Evolutionary conservation across 768 basidiomycete genomes (phyloP).

Genomic region (Cystoderma amianthinum): DNA sequence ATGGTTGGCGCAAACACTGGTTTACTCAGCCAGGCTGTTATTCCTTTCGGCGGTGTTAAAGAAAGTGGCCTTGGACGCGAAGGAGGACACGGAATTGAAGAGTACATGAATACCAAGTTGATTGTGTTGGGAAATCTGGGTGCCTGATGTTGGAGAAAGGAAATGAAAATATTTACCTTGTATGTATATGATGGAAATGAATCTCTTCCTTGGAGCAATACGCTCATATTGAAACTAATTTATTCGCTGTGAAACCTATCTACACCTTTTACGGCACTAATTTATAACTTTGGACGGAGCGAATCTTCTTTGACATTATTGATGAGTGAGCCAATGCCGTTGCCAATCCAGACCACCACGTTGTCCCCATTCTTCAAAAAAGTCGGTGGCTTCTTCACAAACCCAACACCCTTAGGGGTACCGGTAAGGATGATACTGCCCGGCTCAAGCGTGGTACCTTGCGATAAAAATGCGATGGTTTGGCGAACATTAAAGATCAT

Average conservation of each 20-base stretch:
- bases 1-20: slow-evolving; percentile 86
- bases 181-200: background rate
- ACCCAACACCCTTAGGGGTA: slow-evolving; percentile 80
- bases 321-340: slow-evolving; percentile 73
- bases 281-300: slow-evolving; percentile 34
- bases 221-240: background rate
- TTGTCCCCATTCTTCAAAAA: slow-evolving; percentile 72
- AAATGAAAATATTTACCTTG: too few relatives aligned
- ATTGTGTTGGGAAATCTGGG: slow-evolving; percentile 73
- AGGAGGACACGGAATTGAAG: slow-evolving; percentile 85
- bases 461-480: slow-evolving; percentile 76
- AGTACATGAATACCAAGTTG: slow-evolving; percentile 79
- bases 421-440: slow-evolving; percentile 82
- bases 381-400: slow-evolving; percentile 60
- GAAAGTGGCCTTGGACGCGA: slow-evolving; percentile 83
- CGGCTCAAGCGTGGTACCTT: slow-evolving; percentile 76
- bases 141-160: slow-evolving; percentile 11
- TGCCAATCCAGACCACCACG: slow-evolving; percentile 59
- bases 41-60: slow-evolving; percentile 90
- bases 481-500: slow-evolving; percentile 78
- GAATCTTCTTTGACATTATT: slow-evolving; percentile 73
- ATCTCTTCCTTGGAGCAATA: background rate
- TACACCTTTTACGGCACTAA: background rate
- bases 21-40: slow-evolving; percentile 65
- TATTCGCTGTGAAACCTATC: too few relatives aligned